A percentile compares a stretch with the other conserved stretches of the same genome.
These are phyloP conservation scores for Cryptococcus maquisensis DNA, from an alignment of 1,284 basidiomycete genomes.

Conservation along the genomic window DNA sequence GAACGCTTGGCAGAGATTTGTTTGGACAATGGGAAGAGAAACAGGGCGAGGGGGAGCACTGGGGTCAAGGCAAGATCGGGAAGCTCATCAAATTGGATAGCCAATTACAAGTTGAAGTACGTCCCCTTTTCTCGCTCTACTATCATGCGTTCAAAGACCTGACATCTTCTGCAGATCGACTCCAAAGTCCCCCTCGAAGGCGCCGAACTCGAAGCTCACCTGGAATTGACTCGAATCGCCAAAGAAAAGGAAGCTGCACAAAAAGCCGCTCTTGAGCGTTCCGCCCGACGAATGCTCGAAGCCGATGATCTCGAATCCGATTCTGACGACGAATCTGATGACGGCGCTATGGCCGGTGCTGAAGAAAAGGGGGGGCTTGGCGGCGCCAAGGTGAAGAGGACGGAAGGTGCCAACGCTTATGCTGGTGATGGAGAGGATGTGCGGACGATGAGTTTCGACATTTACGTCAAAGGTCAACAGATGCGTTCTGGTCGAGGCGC, in stretches of 20 bases:
- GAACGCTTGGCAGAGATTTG: constrained; percentile 71
- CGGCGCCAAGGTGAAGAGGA: constrained; percentile 54
- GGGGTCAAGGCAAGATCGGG: constrained; percentile 79
- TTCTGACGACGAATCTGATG: constrained; percentile 61
- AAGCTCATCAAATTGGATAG: constrained; percentile 73
- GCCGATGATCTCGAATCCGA: constrained; percentile 62
- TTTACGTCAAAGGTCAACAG: constrained; percentile 91
- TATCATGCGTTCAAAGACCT: constrained; percentile 1
- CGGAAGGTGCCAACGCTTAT: constrained; percentile 33
- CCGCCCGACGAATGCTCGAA: constrained; percentile 76
- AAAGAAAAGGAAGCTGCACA: constrained; percentile 84
- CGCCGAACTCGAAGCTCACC: constrained; percentile 74
- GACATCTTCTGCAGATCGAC: constrained; percentile 59
- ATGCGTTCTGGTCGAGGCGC: constrained; percentile 60
- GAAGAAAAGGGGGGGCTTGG: constrained; percentile 59
- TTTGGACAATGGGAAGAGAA: constrained; percentile 80
- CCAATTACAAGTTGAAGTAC: constrained; percentile 62
- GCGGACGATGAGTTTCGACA: constrained; percentile 74
- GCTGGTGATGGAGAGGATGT: constrained; percentile 45
- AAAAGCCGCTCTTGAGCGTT: constrained; percentile 75
- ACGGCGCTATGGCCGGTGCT: constrained; percentile 50
- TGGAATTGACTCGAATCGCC: constrained; percentile 70
- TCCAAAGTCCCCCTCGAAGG: constrained; percentile 83
- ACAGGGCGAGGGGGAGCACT: constrained; percentile 68
- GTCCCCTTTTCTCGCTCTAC: constrained; percentile 14